phyloP scores from a whole-genome alignment of 257 asterid species.

The Solanum corneliomulleri region DNA sequence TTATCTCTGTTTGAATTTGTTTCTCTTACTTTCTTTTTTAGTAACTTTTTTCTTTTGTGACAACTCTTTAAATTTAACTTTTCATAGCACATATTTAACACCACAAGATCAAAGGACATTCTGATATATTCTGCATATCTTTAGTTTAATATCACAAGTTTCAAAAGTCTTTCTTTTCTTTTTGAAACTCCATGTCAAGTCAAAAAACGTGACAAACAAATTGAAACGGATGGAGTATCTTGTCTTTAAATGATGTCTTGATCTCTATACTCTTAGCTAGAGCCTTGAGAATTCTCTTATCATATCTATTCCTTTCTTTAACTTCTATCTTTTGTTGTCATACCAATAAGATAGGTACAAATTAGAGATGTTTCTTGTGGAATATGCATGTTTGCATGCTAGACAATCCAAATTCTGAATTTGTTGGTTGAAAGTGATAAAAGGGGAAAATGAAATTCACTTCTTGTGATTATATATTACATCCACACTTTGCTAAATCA shows the following conservation, averaged over 20 bases:
- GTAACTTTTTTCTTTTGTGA: not conserved
- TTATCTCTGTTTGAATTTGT: not conserved
- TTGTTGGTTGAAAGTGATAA: not conserved
- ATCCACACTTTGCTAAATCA: not conserved
- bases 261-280: not conserved
- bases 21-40: not conserved
- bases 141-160: not conserved
- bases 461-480: not conserved
- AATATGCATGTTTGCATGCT: not conserved
- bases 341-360: not conserved
- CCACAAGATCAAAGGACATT: not conserved
- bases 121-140: too few species aligned
- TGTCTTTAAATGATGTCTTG: not conserved
- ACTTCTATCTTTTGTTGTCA: not conserved
- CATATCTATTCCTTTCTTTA: not conserved
- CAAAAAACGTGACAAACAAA: not conserved
- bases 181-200: not conserved
- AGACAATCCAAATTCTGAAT: not conserved
- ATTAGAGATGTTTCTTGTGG: not conserved
- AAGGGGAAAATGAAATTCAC: not conserved
- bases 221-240: not conserved
- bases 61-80: not conserved
- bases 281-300: not conserved
- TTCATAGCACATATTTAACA: not conserved
- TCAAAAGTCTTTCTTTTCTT: not conserved